Conservation (phyloP, 1,139 yeast species). For the Candida sojae region DNA sequence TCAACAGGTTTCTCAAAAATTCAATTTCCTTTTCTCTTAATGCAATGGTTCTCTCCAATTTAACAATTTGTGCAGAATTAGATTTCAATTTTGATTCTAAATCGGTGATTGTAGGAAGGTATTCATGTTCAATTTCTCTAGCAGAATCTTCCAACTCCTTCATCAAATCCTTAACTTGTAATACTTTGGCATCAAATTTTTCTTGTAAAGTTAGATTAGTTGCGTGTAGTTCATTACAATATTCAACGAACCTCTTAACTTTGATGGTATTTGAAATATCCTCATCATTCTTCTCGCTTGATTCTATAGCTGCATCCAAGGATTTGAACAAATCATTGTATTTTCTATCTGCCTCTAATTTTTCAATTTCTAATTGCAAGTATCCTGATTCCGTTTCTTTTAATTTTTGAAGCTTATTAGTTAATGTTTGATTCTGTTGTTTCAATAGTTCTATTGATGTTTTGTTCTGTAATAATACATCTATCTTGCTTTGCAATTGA, state of each 20-base stretch:
- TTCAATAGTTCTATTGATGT: constrained; percentile 41
- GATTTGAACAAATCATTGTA: constrained; percentile 36
- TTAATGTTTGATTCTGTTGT: constrained; percentile 37
- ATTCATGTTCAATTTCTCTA: constrained; percentile 12
- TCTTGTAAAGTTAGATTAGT: constrained; percentile 41
- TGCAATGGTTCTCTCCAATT: constrained; percentile 55
- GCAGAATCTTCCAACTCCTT: constrained; percentile 18
- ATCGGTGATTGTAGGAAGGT: constrained; percentile 21
- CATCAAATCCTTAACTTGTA: constrained; percentile 21
- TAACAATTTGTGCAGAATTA: constrained; percentile 30
- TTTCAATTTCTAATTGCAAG: constrained; percentile 54
- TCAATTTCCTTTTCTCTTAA: constrained; percentile 64
- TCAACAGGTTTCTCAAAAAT: constrained; percentile 51
- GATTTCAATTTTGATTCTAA: constrained; percentile 14
- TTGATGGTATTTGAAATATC: constrained; percentile 19
- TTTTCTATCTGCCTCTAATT: constrained; percentile 47
- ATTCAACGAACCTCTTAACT: constrained; percentile 30
- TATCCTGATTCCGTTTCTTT: constrained; percentile 49
- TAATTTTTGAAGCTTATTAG: constrained; percentile 38
- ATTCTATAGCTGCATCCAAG: constrained; percentile 25
- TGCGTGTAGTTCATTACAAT: constrained; percentile 37
- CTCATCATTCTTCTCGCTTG: constrained; percentile 5
- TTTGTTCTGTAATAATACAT: constrained; percentile 38
- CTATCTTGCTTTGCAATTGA: constrained; percentile 29
- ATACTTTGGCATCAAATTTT: constrained; percentile 25